phyloP scores from a whole-genome alignment of 495 filamentous ascomycete species.

The Hyaloscypha finlandica region DNA sequence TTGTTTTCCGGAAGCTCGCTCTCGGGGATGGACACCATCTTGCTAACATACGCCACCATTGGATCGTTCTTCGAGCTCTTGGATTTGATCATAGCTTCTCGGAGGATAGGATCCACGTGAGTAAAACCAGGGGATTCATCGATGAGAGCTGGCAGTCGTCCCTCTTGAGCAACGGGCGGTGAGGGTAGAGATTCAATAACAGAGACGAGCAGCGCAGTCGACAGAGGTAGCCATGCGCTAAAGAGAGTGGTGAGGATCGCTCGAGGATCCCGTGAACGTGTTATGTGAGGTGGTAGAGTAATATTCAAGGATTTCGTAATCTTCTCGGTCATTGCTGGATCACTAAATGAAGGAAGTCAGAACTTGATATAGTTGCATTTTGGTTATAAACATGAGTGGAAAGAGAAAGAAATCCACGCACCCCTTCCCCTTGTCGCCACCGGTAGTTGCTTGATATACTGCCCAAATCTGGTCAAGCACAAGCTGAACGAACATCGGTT shows the following conservation, averaged over 20 bases:
- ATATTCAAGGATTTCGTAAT: constrained; percentile 91
- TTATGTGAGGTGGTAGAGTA: constrained; percentile 77
- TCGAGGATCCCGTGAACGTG: constrained; percentile 81
- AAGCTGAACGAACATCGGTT: constrained; percentile 97
- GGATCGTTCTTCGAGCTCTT: constrained; percentile 68
- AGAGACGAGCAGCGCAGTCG: constrained; percentile 88
- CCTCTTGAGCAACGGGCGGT: constrained; percentile 79
- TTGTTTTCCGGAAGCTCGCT: constrained; percentile 85
- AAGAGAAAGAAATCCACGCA: constrained; percentile 42
- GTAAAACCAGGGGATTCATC: constrained; percentile 77
- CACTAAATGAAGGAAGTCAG: constrained; percentile 49
- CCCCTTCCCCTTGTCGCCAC: constrained; percentile 81
- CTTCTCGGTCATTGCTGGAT: constrained; percentile 82
- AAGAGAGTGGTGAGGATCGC: constrained; percentile 86
- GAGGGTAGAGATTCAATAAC: constrained; percentile 92
- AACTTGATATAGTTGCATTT: constrained; percentile 9
- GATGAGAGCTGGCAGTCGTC: constrained; percentile 75
- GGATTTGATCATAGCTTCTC: constrained; percentile 79
- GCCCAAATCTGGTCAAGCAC: constrained; percentile 98
- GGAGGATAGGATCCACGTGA: constrained; percentile 65
- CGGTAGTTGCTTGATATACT: constrained; percentile 88
- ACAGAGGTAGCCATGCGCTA: constrained; percentile 87
- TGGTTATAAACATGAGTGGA: constrained; percentile 21
- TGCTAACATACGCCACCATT: constrained; percentile 94
- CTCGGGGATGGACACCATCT: constrained; percentile 94